Evolutionary conservation across 176 grass and related monocot species (phyloP), one percentile per base, ranked within the genome.

Genomic region (Leersia perrieri): DNA sequence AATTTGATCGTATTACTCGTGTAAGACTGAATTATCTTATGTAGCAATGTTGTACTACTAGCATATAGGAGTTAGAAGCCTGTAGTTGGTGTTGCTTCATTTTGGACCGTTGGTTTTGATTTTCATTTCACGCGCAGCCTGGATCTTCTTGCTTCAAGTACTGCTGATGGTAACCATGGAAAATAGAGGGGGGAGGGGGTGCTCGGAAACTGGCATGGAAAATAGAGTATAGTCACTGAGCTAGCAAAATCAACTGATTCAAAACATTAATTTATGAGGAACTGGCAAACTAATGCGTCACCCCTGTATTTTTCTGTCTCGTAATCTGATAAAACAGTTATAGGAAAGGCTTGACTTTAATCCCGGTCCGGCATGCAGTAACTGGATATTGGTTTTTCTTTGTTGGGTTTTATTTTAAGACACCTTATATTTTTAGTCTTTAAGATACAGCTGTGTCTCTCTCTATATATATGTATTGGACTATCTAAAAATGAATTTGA

Each of bases 51-150:
- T n/a, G n/a, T n/a, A n/a, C n/a, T n/a, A n/a, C n/a, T n/a, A n/a
- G n/a, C 49, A n/a, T n/a, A 15, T 53, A 53, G 20, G 16, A 51
- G 44, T 47, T 15, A 53, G 12, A 53, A 53, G 49, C 20, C 18
- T 53, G 49, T 53, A 16, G 49, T 53, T 20, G 20, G 7, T 53
- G 42, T 72, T 51, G 51, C 66, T 63, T 28, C 32, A 23, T 18
- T 31, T n/a, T 16, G 14, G 14, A 41, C n/a, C 64, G 64, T 63
- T 34, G 65, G 12, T 41, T 41, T 41, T 41, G 2, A 77, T 70
- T 77, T 84, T 29, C 2, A 36, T 63, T 77, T 47, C 83, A 85
- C 75, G 70, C 73, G 69, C 29, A 29, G 30, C 68, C 55, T 63
- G 80, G 39, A 73, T 27, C 33, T 12, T 31, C 42, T 51, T 78